These are phyloP conservation scores for Fomitopsis serialis DNA, from an alignment of 768 basidiomycete species.

Conservation along the genomic window DNA sequence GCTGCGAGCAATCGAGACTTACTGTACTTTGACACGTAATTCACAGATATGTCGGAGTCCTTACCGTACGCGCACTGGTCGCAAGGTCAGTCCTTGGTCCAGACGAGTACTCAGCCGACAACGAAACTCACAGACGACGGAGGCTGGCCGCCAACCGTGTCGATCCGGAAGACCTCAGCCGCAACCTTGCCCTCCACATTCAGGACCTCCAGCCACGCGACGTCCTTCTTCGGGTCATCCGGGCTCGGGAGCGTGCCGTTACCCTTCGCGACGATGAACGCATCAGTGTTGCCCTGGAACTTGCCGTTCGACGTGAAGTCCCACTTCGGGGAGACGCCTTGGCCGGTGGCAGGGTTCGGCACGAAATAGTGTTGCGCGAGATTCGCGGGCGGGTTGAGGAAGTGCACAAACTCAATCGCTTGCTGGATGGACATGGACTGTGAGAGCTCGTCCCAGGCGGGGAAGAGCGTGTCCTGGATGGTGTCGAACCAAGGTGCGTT, in stretches of 20 bases:
- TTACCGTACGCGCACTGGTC: slow-evolving; percentile 17
- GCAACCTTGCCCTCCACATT: slow-evolving; percentile 22
- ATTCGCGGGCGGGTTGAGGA: slow-evolving; percentile 15
- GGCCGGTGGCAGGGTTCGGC: slow-evolving; percentile 19
- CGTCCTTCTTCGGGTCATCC: slow-evolving; percentile 18
- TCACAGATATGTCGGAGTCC: slow-evolving; percentile 18
- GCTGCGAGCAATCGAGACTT: not conserved
- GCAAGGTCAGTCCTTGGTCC: not conserved
- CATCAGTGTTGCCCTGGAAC: slow-evolving; percentile 12
- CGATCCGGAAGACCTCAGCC: slow-evolving; percentile 22
- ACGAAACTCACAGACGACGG: slow-evolving; percentile 20
- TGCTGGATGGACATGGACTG: not conserved
- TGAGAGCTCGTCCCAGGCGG: slow-evolving; percentile 9
- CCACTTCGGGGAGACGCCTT: slow-evolving; percentile 26
- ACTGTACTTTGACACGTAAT: slow-evolving; percentile 22
- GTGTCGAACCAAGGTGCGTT: slow-evolving; percentile 12
- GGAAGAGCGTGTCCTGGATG: slow-evolving; percentile 12
- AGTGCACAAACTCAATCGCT: slow-evolving; percentile 15
- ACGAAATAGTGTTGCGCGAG: slow-evolving; percentile 36
- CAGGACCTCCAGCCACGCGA: slow-evolving; percentile 32
- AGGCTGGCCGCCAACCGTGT: slow-evolving; percentile 28
- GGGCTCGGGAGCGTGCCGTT: slow-evolving; percentile 24
- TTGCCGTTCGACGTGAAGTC: slow-evolving; percentile 26
- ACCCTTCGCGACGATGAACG: slow-evolving; percentile 21
- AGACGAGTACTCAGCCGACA: not conserved